Base-by-base conservation (phyloP, 148 eudicot genomes). In the Simmondsia chinensis region DNA sequence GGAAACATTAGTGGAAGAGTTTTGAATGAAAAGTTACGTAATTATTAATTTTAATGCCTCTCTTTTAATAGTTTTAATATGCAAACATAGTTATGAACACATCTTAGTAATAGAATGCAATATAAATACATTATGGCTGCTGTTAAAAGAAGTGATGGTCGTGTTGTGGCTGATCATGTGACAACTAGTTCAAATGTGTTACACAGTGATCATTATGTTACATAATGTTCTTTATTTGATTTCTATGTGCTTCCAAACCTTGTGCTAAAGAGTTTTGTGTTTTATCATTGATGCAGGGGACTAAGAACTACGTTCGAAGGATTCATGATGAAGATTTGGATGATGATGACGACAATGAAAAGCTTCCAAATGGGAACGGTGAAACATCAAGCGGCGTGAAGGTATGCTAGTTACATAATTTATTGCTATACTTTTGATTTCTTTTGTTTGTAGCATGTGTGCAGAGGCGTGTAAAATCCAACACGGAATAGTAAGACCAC, bases 261-360 rank as follows among this genome's bases (percentile, higher is more conserved):
- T 12, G 16, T 14, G 30, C 10, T 51, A 3, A 9, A n/a, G 28
- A 4, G 19, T 20, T 33, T 2, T 39, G 24, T 7, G 30, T 28
- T 22, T 33, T 20, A 58, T 5, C 14, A 49, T 43, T 41, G 39
- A 52, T 50, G 43, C 70, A 83, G 94, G 74, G 73, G 25, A 51
- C 80, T 52, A 75, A 63, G 52, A 64, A 76, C 24, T 14, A 45
- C 36, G 53, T 82, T 7, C 68, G 45, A 42, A 74, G 94, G 56
- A 74, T 82, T 16, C 46, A 72, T 21, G 95, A 91, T 34, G 86
- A 79, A 13, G 93, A 79, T 47, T 60, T 77, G 44, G 87, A 81
- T 39, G 89, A 80, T 20, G 87, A 79, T 27, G 96, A 59, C 9
- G 86, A 68, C 38, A 52, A 53, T 19, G 50, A 53, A 44, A 19